A percentile compares a stretch with the other conserved stretches of the same genome.
phyloP scores from a whole-genome alignment of 2,329 filamentous ascomycete species.

The Penicillium fuscoglaucum region DNA sequence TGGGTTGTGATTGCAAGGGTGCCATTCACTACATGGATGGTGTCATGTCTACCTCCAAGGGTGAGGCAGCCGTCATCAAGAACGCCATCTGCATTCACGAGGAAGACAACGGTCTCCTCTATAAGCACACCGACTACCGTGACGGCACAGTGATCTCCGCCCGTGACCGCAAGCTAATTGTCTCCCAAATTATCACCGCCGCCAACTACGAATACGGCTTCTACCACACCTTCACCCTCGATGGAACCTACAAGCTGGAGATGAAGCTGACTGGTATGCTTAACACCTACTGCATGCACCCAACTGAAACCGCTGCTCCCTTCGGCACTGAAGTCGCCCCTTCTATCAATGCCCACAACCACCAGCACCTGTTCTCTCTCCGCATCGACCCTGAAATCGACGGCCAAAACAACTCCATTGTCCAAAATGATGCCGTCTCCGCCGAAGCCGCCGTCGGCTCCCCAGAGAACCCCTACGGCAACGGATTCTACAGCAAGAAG shows the following conservation, averaged over 20 bases:
- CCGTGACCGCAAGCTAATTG: constrained; percentile 76
- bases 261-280: constrained; percentile 87
- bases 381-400: constrained; percentile 84
- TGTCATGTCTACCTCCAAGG: constrained; percentile 25
- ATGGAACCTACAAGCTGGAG: constrained; percentile 85
- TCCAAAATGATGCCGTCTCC: constrained; percentile 41
- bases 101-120: constrained; percentile 33
- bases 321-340: constrained; percentile 90
- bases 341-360: constrained; percentile 87
- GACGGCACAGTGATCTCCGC: constrained; percentile 84
- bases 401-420: constrained; percentile 76
- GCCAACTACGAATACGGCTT: constrained; percentile 90
- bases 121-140: constrained; percentile 86
- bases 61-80: constrained; percentile 27
- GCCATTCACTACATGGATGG: constrained; percentile 32
- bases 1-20: constrained; percentile 34
- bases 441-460: constrained; percentile 60
- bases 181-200: constrained; percentile 89
- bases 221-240: constrained; percentile 85
- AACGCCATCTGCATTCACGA: constrained; percentile 35
- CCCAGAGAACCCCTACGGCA: constrained; percentile 67
- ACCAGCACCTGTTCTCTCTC: constrained; percentile 89
- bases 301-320: constrained; percentile 73
- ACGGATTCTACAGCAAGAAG: constrained; percentile 60
- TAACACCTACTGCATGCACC: constrained; percentile 80